These are phyloP conservation scores for Camellia sinensis DNA, from an alignment of 148 eudicot genomes.

Conservation along the genomic window DNA sequence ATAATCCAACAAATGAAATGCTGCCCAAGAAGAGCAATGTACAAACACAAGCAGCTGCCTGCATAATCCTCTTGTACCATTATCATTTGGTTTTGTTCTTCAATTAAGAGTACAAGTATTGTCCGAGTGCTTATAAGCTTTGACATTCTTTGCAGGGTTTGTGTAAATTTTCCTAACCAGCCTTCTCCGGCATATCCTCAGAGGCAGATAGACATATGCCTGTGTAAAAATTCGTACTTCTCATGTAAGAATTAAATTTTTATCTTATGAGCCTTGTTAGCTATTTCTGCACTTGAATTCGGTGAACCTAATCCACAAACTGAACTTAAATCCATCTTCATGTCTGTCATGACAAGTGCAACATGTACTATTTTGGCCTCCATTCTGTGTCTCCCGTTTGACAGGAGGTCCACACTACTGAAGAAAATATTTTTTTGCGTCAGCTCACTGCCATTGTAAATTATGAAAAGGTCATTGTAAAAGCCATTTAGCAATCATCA, in stretches of 20 bases:
- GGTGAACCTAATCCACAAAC: too few species aligned
- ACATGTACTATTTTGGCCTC: too few species aligned
- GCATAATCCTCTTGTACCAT: background rate
- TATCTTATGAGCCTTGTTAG: background rate
- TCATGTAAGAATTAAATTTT: background rate
- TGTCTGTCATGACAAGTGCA: too few species aligned
- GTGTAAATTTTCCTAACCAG: background rate
- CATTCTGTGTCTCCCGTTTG: too few species aligned
- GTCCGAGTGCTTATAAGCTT: background rate
- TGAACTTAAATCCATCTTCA: too few species aligned
- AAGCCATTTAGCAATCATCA: too few species aligned
- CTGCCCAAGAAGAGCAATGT: background rate
- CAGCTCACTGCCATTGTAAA: too few species aligned
- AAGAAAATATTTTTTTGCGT: too few species aligned
- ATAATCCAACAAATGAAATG: constrained; percentile 17
- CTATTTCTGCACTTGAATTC: too few species aligned
- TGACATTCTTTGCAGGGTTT: background rate
- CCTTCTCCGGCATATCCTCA: background rate
- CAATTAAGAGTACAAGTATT: background rate
- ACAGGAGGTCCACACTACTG: too few species aligned
- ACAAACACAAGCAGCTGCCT: background rate
- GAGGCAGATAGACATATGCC: too few species aligned
- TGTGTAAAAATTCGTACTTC: background rate
- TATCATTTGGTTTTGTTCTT: constrained; percentile 6
- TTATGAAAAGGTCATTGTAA: too few species aligned